phyloP scores from a whole-genome alignment of 768 basidiomycete genomes.

The Punctularia strigosozonata region DNA sequence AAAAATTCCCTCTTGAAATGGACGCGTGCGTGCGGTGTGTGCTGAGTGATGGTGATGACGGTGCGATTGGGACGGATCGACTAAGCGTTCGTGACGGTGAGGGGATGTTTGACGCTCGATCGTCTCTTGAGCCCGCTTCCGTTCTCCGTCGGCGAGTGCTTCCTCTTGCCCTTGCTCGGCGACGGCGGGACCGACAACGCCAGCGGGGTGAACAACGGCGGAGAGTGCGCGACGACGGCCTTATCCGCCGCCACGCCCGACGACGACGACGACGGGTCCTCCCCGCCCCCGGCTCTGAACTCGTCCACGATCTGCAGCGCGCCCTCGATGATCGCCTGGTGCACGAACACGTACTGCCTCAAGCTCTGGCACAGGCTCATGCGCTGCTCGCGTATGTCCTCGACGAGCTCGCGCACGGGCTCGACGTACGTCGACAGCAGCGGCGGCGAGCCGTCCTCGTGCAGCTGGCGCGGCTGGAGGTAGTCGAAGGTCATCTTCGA shows the following conservation, averaged over 20 bases:
- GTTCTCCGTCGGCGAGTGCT: slow-evolving; percentile 63
- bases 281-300: slow-evolving; percentile 6
- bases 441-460: slow-evolving; percentile 41
- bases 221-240: slow-evolving; percentile 1
- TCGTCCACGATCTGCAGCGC: slow-evolving; percentile 47
- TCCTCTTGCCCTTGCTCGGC: slow-evolving; percentile 45
- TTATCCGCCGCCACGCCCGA: slow-evolving; percentile 2
- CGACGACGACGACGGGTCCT: not conserved
- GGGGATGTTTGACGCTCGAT: slow-evolving; percentile 45
- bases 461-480: slow-evolving; percentile 49
- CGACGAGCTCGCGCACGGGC: slow-evolving; percentile 73
- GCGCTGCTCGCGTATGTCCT: slow-evolving; percentile 91
- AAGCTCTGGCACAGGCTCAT: slow-evolving; percentile 96
- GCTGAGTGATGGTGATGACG: not conserved
- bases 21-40: not conserved
- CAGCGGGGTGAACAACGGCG: slow-evolving; percentile 5
- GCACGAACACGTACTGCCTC: slow-evolving; percentile 90
- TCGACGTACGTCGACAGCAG: slow-evolving; percentile 53
- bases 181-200: slow-evolving; percentile 3
- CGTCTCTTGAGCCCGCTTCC: slow-evolving; percentile 49
- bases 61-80: not conserved
- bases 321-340: slow-evolving; percentile 76
- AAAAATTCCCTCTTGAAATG: not conserved
- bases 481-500: slow-evolving; percentile 33
- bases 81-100: not conserved